Conservation (phyloP, 768 basidiomycete species). For the Rhodotorula sphaerocarpa region DNA sequence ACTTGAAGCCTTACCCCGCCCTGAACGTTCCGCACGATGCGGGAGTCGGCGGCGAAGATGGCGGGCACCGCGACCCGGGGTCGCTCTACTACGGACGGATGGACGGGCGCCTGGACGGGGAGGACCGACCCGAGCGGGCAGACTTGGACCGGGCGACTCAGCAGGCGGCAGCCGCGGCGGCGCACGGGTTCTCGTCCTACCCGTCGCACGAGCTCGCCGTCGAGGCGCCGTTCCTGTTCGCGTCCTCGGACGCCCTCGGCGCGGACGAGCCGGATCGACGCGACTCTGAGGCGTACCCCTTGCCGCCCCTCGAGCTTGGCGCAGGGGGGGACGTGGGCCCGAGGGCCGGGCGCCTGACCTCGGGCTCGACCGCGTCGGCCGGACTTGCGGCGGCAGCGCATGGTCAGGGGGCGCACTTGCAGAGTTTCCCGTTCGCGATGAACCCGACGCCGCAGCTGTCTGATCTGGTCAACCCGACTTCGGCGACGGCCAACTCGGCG, state of each 20-base stretch:
- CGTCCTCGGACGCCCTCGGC: no score
- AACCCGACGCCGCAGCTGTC: slow-evolving; percentile 8
- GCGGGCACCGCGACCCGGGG: no score
- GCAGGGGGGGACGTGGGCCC: background rate
- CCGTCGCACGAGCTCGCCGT: background rate
- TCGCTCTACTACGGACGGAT: no score
- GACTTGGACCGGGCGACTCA: no score
- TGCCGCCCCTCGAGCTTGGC: slow-evolving; percentile 6
- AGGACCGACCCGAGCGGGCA: no score
- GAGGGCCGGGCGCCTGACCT: background rate
- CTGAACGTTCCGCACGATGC: no score
- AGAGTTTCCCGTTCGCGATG: slow-evolving; percentile 25
- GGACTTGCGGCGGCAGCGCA: background rate
- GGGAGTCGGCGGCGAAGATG: no score
- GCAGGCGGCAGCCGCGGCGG: background rate
- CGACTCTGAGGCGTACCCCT: slow-evolving; percentile 24
- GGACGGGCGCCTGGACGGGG: no score
- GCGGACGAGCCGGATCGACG: background rate
- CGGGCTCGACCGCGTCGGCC: background rate
- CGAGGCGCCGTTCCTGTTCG: background rate
- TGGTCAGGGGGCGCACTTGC: background rate
- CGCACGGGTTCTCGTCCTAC: background rate
- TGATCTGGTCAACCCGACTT: slow-evolving; percentile 24
- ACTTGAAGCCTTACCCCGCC: no score
- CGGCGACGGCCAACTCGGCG: background rate